These are phyloP conservation scores for Rhizopogon sp. DNA, from an alignment of 768 basidiomycete genomes.

Conservation along the genomic window DNA sequence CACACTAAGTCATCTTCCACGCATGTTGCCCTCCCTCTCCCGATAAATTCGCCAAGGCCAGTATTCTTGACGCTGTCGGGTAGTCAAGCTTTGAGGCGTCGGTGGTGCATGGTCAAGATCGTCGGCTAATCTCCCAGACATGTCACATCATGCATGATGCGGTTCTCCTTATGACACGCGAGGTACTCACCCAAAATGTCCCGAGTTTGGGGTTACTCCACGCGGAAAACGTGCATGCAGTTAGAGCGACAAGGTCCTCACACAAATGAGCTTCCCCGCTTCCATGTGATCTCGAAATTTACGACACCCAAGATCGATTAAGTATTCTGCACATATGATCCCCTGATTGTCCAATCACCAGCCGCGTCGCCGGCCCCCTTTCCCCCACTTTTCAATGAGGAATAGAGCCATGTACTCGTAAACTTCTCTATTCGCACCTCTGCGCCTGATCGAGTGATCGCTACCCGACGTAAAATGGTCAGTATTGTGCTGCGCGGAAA, in stretches of 20 bases:
- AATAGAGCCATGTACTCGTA: slow-evolving; percentile 84
- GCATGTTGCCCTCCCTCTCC: not conserved
- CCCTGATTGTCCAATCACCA: slow-evolving; percentile 33
- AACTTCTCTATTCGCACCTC: slow-evolving; percentile 81
- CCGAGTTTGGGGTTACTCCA: no score
- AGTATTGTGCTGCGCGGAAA: slow-evolving; percentile 6
- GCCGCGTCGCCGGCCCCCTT: slow-evolving; percentile 61
- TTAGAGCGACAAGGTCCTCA: no score
- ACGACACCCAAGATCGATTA: not conserved
- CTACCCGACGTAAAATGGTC: slow-evolving; percentile 32
- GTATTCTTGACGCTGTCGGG: not conserved
- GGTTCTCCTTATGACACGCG: no score
- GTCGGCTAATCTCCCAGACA: no score
- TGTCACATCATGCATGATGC: not conserved
- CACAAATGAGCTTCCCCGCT: no score
- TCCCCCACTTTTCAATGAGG: slow-evolving; percentile 91
- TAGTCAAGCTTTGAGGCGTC: no score
- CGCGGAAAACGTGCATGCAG: not conserved
- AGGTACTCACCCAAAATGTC: no score
- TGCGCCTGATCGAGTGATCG: slow-evolving; percentile 69
- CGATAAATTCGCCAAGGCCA: not conserved
- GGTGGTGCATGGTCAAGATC: no score
- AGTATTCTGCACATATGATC: not conserved
- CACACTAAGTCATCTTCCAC: not conserved
- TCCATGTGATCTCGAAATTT: no score